phyloP scores from a whole-genome alignment of 345 rosid species.

The Hibiscus tridactylites region DNA sequence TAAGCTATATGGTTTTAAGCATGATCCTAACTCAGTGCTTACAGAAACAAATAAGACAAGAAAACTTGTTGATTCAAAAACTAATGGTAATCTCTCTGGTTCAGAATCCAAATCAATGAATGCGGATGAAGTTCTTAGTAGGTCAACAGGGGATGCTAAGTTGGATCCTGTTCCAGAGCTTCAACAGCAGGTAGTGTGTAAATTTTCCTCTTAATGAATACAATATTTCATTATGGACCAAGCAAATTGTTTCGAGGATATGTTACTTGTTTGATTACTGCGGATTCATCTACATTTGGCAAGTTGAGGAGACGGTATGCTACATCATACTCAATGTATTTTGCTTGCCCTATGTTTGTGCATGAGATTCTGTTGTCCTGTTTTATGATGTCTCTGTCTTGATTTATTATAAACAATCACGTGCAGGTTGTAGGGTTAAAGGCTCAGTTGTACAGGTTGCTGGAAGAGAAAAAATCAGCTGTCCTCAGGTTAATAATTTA shows the following conservation, averaged over 20 bases:
- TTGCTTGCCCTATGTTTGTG: not conserved
- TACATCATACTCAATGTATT: not conserved
- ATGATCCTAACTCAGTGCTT: slow-evolving; percentile 65
- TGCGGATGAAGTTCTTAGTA: slow-evolving; percentile 64
- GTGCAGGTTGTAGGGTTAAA: slow-evolving; percentile 85
- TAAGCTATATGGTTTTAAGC: slow-evolving; percentile 79
- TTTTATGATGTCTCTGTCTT: not conserved
- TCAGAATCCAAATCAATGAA: slow-evolving; percentile 70
- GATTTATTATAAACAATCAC: not conserved
- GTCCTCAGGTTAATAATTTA: slow-evolving; percentile 56
- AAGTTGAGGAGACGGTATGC: not conserved
- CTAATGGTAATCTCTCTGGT: slow-evolving; percentile 57
- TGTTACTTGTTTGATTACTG: not conserved
- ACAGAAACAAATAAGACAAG: slow-evolving; percentile 35
- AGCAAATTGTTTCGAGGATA: not conserved
- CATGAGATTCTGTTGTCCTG: not conserved
- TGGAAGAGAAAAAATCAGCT: slow-evolving; percentile 96
- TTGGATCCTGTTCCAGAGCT: slow-evolving; percentile 74
- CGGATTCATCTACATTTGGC: not conserved
- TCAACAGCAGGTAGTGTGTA: slow-evolving; percentile 65
- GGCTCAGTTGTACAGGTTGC: slow-evolving; percentile 82
- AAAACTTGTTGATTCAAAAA: slow-evolving; percentile 15
- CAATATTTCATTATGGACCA: not conserved
- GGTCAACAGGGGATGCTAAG: slow-evolving; percentile 66
- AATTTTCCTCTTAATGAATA: not conserved